Percentiles rank a stretch among this genome's conserved stretches.
Evolutionary conservation across 2,329 filamentous ascomycete species (phyloP).

Genomic region (Diaporthe sp.): DNA sequence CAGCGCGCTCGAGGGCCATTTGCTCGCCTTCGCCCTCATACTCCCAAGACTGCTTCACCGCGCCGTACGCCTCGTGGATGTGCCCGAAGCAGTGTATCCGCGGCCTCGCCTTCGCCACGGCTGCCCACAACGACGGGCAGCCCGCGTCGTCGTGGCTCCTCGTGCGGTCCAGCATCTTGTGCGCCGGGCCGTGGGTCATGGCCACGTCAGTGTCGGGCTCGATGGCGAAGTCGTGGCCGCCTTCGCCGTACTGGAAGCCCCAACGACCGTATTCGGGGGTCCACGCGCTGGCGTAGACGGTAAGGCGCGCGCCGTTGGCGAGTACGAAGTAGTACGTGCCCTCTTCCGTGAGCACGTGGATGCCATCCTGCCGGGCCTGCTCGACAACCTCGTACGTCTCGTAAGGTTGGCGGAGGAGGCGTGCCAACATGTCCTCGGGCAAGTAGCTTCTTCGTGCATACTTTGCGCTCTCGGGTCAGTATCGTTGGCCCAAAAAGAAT

Average conservation of each 20-base stretch:
- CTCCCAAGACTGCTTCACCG: conserved; percentile 27
- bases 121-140: conserved; percentile 25
- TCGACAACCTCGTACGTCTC: conserved; percentile 48
- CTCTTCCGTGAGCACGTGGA: conserved; percentile 29
- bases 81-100: conserved; percentile 38
- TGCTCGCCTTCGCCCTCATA: neutral
- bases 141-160: conserved; percentile 24
- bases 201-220: conserved; percentile 28
- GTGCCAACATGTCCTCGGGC: neutral
- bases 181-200: conserved; percentile 35
- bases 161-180: conserved; percentile 31
- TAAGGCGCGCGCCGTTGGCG: conserved; percentile 31
- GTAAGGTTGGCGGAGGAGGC: conserved; percentile 50
- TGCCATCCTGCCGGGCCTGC: conserved; percentile 28
- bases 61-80: conserved; percentile 33
- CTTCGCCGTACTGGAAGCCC: conserved; percentile 34
- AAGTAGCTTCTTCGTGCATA: conserved; percentile 8
- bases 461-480: neutral
- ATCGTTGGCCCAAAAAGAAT: no score
- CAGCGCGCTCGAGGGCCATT: neutral
- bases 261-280: conserved; percentile 37
- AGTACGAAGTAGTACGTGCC: conserved; percentile 37
- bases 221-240: conserved; percentile 35
- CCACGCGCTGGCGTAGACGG: conserved; percentile 37
- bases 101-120: conserved; percentile 26